Evolutionary conservation across 2,329 filamentous ascomycete genomes (phyloP), one percentile per base, ranked within the genome.

Genomic region (Thielaviopsis cerberus): DNA sequence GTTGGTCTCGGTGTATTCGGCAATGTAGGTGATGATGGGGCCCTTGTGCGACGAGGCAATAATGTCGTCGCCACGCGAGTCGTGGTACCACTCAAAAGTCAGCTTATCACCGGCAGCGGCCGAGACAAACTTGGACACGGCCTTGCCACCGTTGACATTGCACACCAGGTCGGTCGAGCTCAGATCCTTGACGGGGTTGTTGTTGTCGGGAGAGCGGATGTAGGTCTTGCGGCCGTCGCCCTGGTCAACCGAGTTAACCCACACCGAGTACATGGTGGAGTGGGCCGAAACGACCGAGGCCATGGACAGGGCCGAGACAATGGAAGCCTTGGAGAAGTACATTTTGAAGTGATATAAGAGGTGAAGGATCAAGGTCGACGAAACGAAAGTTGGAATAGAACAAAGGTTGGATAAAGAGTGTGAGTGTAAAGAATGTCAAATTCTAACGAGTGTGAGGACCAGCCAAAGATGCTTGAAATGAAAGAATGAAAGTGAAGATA

Each of bases 11-110:
- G 68, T 70, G 68, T 69, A 72, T 54, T 65, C 62, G 20, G 76
- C 74, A 63, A 79, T 73, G 66, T 76, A 80, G 59, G 74, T 76
- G 62, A 76, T 71, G 64, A 79, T 67, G 41, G 76, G 76, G 8
- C 77, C 77, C 67, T 71, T 69, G 69, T 79, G 77, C 53, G 73
- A 75, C n/a, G 65, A 61, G 62, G 69, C 76, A 55, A 79, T 75
- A 69, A 78, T 76, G 65, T 77, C 75, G 66, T 78, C 74, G 60
- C 64, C 64, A 51, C 74, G 71, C 64, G 45, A 70, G 66, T 78
- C 64, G 69, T 78, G 76, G 67, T 72, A 73, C 75, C 74, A 78
- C 66, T 77, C 72, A 63, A 74, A 70, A 61, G 63, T 67, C 59
- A 78, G 63, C 64, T 71, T 70, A 63, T 76, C 73, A 61, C 76